phyloP scores from a whole-genome alignment of 345 rosid genomes.

The Nasturtium officinale region DNA sequence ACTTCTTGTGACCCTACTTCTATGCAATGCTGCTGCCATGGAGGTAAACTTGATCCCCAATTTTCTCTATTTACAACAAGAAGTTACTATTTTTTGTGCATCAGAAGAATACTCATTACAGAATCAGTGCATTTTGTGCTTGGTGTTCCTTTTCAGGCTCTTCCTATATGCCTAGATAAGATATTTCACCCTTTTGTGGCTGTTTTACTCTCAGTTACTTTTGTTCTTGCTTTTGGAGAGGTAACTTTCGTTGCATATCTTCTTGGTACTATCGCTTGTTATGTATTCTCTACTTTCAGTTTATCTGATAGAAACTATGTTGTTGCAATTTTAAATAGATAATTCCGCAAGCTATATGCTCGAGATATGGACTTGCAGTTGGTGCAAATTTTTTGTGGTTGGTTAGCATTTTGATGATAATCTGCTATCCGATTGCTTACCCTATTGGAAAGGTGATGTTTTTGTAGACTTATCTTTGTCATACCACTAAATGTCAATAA shows the following conservation, averaged over 20 bases:
- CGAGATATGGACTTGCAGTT: slow-evolving; percentile 77
- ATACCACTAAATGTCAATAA: not conserved
- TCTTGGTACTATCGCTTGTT: slow-evolving; percentile 2
- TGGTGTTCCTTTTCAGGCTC: slow-evolving; percentile 55
- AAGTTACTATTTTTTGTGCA: not conserved
- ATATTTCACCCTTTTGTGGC: slow-evolving; percentile 84
- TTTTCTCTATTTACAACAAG: not conserved
- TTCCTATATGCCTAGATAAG: slow-evolving; percentile 76
- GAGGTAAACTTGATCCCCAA: slow-evolving; percentile 50
- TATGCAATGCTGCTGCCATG: slow-evolving; percentile 84
- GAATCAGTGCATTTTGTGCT: slow-evolving; percentile 7
- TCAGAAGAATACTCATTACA: not conserved
- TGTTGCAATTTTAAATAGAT: slow-evolving; percentile 43
- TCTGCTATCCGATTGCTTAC: slow-evolving; percentile 76
- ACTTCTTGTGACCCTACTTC: slow-evolving; percentile 77
- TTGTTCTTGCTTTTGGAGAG: slow-evolving; percentile 85
- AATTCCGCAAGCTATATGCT: slow-evolving; percentile 83
- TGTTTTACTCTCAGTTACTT: slow-evolving; percentile 75
- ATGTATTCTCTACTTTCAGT: not conserved
- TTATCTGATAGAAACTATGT: not conserved
- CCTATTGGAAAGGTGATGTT: slow-evolving; percentile 77
- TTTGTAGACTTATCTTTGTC: not conserved
- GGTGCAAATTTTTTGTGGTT: slow-evolving; percentile 80
- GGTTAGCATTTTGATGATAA: slow-evolving; percentile 67
- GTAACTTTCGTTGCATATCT: slow-evolving; percentile 39